Percentiles rank a stretch among this genome's conserved stretches.
These are phyloP conservation scores for Agaricus sinodeliciosus DNA, from an alignment of 768 basidiomycete species.

Conservation along the genomic window DNA sequence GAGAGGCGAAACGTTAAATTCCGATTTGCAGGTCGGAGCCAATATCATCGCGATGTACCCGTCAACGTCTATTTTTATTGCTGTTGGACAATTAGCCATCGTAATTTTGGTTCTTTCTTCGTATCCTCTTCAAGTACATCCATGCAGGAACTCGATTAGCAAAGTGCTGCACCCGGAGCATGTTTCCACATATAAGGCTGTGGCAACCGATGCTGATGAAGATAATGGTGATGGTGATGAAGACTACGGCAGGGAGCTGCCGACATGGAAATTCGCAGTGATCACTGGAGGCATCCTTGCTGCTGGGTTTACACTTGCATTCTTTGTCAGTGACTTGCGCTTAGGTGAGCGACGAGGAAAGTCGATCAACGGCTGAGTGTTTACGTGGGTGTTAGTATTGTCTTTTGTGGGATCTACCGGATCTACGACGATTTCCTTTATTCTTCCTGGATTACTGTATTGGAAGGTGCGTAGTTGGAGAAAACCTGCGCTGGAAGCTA, in stretches of 20 bases:
- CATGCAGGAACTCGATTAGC: constrained; percentile 87
- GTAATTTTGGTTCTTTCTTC: constrained; percentile 86
- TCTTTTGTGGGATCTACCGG: constrained; percentile 97
- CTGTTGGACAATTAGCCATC: constrained; percentile 89
- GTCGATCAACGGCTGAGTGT: constrained; percentile 5
- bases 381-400: constrained; percentile 48
- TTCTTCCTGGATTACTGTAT: constrained; percentile 88
- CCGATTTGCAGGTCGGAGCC: constrained; percentile 57
- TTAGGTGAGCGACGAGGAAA: constrained; percentile 45
- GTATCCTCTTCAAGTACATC: constrained; percentile 92
- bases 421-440: constrained; percentile 95
- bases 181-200: constrained; percentile 21
- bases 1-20: neutral
- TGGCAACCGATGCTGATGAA: constrained; percentile 31
- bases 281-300: constrained; percentile 64
- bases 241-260: constrained; percentile 56
- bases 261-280: constrained; percentile 55
- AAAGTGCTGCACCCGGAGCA: constrained; percentile 66
- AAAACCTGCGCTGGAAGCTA: constrained; percentile 1
- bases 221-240: constrained; percentile 46
- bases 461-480: constrained; percentile 63
- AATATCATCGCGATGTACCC: constrained; percentile 97
- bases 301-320: constrained; percentile 66
- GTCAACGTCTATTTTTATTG: constrained; percentile 85
- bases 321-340: constrained; percentile 70